Conservation (phyloP, 2,329 filamentous ascomycete species). For the Talaromyces pinophilus region DNA sequence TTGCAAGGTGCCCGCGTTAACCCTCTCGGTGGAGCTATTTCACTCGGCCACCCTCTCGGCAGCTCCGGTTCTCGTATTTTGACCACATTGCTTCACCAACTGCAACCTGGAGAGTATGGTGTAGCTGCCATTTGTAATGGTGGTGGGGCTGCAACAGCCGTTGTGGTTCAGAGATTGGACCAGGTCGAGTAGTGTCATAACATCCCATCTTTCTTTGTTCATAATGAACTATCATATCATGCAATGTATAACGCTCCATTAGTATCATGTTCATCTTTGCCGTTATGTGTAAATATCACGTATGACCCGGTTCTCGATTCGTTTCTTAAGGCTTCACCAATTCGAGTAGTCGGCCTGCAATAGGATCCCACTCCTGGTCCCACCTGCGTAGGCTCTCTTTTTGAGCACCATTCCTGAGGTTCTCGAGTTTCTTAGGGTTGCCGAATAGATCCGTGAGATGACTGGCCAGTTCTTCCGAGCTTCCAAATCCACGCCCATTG, state of each 20-base stretch:
- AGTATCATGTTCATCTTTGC: slow-evolving; percentile 1
- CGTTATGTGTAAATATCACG: not conserved
- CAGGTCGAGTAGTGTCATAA: slow-evolving; percentile 39
- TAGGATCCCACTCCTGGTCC: slow-evolving; percentile 89
- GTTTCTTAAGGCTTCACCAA: slow-evolving; percentile 30
- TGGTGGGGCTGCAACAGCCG: slow-evolving; percentile 84
- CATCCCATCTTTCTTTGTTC: not conserved
- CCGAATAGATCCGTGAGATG: slow-evolving; percentile 67
- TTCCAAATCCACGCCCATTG: slow-evolving; percentile 84
- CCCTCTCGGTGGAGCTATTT: slow-evolving; percentile 85
- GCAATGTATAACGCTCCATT: slow-evolving; percentile 9
- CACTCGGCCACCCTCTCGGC: slow-evolving; percentile 85
- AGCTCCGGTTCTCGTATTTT: slow-evolving; percentile 92
- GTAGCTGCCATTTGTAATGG: slow-evolving; percentile 97
- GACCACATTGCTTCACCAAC: slow-evolving; percentile 84
- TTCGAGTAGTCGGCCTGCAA: slow-evolving; percentile 72
- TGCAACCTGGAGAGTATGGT: slow-evolving; percentile 90
- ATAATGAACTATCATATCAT: not conserved
- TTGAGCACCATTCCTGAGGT: slow-evolving; percentile 68
- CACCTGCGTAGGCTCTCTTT: slow-evolving; percentile 76
- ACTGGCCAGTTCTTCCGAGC: slow-evolving; percentile 63
- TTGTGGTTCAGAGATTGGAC: slow-evolving; percentile 84
- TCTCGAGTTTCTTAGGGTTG: slow-evolving; percentile 57
- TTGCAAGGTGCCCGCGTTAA: slow-evolving; percentile 80
- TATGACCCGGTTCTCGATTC: not conserved